Evolutionary conservation across 2,329 filamentous ascomycete species (phyloP).

Genomic region (Grosmannia serpens): DNA sequence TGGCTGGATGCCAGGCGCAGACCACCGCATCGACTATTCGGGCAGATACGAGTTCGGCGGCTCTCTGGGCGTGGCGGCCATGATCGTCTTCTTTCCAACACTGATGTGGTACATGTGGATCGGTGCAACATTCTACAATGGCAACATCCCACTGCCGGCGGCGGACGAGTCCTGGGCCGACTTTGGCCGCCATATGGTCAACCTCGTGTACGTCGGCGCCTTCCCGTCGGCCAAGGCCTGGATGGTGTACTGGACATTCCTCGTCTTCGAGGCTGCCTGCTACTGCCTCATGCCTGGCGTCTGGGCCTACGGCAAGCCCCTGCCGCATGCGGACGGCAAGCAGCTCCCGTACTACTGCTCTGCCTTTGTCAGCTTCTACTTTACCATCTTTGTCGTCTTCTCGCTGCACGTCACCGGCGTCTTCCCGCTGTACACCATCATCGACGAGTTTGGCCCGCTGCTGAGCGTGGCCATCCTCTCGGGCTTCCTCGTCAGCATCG

Average conservation of each 20-base stretch:
- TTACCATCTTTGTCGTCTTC: conserved; percentile 62
- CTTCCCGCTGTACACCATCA: conserved; percentile 82
- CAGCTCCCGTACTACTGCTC: conserved; percentile 94
- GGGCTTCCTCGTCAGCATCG: conserved; percentile 69
- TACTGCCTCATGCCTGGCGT: conserved; percentile 85
- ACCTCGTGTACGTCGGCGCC: conserved; percentile 70
- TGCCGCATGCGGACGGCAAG: conserved; percentile 71
- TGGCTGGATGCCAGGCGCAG: conserved; percentile 47
- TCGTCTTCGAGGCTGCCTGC: conserved; percentile 69
- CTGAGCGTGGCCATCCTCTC: conserved; percentile 89
- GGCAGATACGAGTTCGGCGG: conserved; percentile 78
- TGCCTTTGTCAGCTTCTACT: conserved; percentile 75
- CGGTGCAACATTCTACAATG: conserved; percentile 84
- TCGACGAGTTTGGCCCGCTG: conserved; percentile 90
- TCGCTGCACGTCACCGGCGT: conserved; percentile 68
- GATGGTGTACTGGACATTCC: conserved; percentile 90
- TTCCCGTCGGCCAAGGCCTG: conserved; percentile 76
- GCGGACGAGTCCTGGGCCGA: conserved; percentile 56
- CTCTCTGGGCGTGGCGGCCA: conserved; percentile 60
- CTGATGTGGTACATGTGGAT: conserved; percentile 99
- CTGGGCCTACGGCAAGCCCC: conserved; percentile 76
- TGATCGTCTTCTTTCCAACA: conserved; percentile 89
- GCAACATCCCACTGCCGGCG: conserved; percentile 59
- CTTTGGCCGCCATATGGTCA: conserved; percentile 59
- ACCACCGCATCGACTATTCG: conserved; percentile 52